Evolutionary conservation across 1,284 basidiomycete species (phyloP).

Genomic region (Termitomyces sp.): DNA sequence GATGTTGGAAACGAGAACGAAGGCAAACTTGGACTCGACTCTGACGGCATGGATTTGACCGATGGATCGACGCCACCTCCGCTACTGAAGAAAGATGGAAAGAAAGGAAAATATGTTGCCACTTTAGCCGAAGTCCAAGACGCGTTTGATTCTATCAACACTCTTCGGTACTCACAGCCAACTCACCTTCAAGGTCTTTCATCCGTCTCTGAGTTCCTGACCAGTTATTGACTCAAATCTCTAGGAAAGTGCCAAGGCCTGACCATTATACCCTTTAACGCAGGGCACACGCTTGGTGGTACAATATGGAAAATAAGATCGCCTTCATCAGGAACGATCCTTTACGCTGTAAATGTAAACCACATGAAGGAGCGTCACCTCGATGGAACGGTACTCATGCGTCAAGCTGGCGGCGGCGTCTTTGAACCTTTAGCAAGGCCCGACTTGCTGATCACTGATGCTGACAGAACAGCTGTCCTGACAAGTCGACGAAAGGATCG

Average conservation of each 20-base stretch:
- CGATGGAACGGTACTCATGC: conserved; percentile 86
- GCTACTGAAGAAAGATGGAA: conserved; percentile 20
- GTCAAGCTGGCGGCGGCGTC: conserved; percentile 67
- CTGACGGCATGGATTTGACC: conserved; percentile 13
- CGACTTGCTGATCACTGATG: conserved; percentile 92
- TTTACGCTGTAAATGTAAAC: conserved; percentile 96
- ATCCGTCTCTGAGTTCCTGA: background rate
- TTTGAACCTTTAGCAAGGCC: conserved; percentile 86
- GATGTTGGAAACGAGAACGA: conserved; percentile 45
- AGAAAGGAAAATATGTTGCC: conserved; percentile 59
- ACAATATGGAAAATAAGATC: conserved; percentile 99
- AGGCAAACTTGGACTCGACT: conserved; percentile 23
- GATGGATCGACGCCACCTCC: conserved; percentile 15
- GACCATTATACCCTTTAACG: conserved; percentile 94
- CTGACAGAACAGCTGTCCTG: conserved; percentile 75
- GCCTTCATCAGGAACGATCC: conserved; percentile 90
- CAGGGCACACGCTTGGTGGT: conserved; percentile 94
- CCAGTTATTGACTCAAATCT: conserved; percentile 1
- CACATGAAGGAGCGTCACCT: conserved; percentile 96
- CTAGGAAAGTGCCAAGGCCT: conserved; percentile 85
- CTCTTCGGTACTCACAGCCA: conserved; percentile 92
- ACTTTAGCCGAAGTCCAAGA: conserved; percentile 87
- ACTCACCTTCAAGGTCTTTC: conserved; percentile 85
- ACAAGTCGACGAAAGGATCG: conserved; percentile 90
- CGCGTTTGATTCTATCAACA: conserved; percentile 90